A percentile compares a stretch with the other conserved stretches of the same genome.
These are phyloP conservation scores for Rhodomyrtus psidioides DNA, from an alignment of 441 rosid species.

Conservation along the genomic window DNA sequence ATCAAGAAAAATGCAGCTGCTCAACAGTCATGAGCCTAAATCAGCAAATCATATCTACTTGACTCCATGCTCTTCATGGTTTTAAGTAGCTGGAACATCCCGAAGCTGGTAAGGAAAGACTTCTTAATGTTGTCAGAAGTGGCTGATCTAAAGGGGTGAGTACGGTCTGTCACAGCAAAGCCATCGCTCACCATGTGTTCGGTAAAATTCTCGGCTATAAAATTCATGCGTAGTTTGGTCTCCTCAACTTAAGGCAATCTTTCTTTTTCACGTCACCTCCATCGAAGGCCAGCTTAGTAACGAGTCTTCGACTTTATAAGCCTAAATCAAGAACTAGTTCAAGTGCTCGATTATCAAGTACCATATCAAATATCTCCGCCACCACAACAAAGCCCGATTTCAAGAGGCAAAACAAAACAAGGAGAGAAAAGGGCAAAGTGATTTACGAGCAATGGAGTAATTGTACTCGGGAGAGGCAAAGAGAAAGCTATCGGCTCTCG, in stretches of 20 bases:
- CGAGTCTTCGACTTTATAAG: background rate
- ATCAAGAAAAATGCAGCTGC: background rate
- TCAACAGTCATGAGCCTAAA: background rate
- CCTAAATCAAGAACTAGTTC: background rate
- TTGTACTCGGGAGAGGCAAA: slow-evolving; percentile 83
- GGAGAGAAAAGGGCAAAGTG: background rate
- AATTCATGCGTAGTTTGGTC: background rate
- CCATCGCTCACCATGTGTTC: background rate
- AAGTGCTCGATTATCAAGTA: background rate
- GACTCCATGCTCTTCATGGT: background rate
- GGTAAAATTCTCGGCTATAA: background rate
- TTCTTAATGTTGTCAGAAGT: background rate
- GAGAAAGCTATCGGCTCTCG: slow-evolving; percentile 40
- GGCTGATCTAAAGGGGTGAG: background rate
- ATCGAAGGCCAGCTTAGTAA: background rate
- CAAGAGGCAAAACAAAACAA: background rate
- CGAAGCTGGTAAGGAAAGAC: background rate
- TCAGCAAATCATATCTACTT: background rate
- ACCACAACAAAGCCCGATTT: background rate
- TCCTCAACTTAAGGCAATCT: background rate
- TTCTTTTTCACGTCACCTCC: background rate
- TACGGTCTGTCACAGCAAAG: background rate
- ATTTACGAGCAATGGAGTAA: slow-evolving; percentile 57
- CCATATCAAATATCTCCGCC: background rate
- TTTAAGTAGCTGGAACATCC: background rate